Percentiles rank a stretch among this genome's conserved stretches.
phyloP scores from a whole-genome alignment of 192 early-diverging fungal genomes.

The Rhizophagus prolifer region DNA sequence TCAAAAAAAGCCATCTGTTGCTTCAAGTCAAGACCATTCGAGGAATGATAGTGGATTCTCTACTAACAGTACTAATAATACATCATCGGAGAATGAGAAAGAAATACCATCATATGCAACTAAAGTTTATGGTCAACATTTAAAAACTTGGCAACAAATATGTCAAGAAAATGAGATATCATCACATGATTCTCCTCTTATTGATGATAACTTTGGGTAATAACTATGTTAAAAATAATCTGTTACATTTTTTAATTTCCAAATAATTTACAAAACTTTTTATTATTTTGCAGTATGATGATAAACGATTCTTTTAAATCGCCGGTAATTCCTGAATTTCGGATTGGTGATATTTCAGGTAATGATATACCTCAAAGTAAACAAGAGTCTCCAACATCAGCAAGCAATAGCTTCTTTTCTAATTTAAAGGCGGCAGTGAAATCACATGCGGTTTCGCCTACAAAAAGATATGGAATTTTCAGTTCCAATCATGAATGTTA shows the following conservation, averaged over 20 bases:
- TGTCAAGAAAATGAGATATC: background rate
- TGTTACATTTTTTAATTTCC: background rate
- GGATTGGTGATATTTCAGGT: background rate
- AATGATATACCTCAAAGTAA: background rate
- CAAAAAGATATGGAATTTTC: background rate
- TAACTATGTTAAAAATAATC: background rate
- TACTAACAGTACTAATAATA: background rate
- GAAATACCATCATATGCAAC: background rate
- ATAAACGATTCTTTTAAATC: background rate
- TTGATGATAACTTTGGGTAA: background rate
- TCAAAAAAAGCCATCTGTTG: background rate
- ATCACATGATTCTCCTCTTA: background rate
- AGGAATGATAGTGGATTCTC: conserved; percentile 2
- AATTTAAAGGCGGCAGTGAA: background rate
- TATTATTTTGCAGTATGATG: background rate
- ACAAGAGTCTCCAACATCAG: background rate
- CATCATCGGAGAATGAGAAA: background rate
- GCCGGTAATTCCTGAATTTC: background rate
- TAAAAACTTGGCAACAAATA: background rate
- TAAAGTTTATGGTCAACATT: background rate
- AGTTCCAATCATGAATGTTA: background rate
- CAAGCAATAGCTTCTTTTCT: background rate
- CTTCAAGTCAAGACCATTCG: background rate
- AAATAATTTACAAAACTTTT: background rate
- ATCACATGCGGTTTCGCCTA: background rate